Base-by-base conservation (phyloP, 164 flowering plant genomes). In the Vitis rupestris region DNA sequence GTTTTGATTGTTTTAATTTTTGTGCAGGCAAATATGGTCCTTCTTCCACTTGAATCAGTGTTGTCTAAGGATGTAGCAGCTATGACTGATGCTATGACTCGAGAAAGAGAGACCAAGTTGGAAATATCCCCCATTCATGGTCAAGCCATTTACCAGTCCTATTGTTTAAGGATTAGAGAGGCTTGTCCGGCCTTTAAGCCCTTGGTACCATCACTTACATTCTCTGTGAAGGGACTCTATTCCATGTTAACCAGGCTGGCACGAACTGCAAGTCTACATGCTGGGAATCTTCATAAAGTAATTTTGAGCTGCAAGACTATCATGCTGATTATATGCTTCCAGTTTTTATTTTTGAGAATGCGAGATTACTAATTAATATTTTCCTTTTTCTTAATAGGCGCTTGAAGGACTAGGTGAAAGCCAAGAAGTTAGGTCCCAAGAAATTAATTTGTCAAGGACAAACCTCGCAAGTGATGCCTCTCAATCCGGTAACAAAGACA, bases 261-360 rank as follows among this genome's bases (percentile, higher is more conserved):
- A 29, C 83, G 84, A 68, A 78, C 91, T 72, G 99, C 99, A 54
- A 87, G 90, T 80, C 74, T 91, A 57, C 98, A 95, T 87, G 99
- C 99, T 59, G 99, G 98, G 55, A 90, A 86, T 80, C 91, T 95
- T 66, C 94, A 95, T 74, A 92, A 89, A 71, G 96, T 89, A 85
- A 75, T 44, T 17, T 52, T 23, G 17, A 3, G 10, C 51, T 64
- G 47, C 47, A 31, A 51, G 27, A n/a, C 57, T 17, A 8, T 57
- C 31, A 49, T 53, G 30, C 30, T n/a, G 16, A 27, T 72, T 17
- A 23, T 16, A 30, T 50, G 29, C 17, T 47, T 12, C 29, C 30
- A 62, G 59, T 16, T 14, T 19, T 51, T 54, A 59, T 3, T 64
- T 55, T 53, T 51, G 16, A 16, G 10, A 50, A 47, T 66, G 27